Percentiles rank a stretch among this genome's conserved stretches.
phyloP scores from a whole-genome alignment of 805 yeast genomes.

The Groenewaldozyma salmanticensis region DNA sequence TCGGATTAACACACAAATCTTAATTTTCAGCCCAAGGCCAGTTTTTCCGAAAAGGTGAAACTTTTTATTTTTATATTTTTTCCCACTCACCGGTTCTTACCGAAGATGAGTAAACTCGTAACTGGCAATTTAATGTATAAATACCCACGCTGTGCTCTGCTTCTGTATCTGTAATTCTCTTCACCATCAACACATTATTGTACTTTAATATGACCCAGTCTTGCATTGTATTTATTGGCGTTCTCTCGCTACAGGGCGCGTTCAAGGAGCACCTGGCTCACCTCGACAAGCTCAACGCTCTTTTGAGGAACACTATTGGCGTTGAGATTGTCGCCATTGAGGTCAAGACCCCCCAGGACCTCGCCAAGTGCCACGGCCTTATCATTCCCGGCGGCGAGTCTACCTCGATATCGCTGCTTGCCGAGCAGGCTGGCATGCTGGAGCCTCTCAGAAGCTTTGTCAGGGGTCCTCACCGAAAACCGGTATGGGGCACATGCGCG shows the following conservation, averaged over 20 bases:
- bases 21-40: too few relatives aligned
- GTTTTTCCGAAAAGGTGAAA: too few relatives aligned
- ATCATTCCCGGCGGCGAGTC: constrained; percentile 51
- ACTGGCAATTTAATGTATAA: too few relatives aligned
- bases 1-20: too few relatives aligned
- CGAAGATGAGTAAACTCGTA: too few relatives aligned
- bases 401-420: constrained; percentile 55
- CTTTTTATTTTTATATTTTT: too few relatives aligned
- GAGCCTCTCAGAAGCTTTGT: constrained; percentile 45
- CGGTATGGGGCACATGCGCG: constrained; percentile 84
- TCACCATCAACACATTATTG: too few relatives aligned
- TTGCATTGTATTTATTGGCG: constrained; percentile 40
- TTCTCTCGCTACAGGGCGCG: constrained; percentile 73
- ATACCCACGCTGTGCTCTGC: too few relatives aligned
- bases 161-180: too few relatives aligned
- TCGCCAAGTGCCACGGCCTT: constrained; percentile 44
- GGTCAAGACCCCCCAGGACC: constrained; percentile 45
- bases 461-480: constrained; percentile 33
- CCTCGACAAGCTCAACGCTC: constrained; percentile 23
- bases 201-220: constrained; percentile 15
- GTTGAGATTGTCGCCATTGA: constrained; percentile 31
- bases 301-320: constrained; percentile 11
- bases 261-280: constrained; percentile 56
- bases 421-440: constrained; percentile 52
- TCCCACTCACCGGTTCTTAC: too few relatives aligned